Evolutionary conservation across 768 basidiomycete species (phyloP).

Genomic region (Trametes maxima): DNA sequence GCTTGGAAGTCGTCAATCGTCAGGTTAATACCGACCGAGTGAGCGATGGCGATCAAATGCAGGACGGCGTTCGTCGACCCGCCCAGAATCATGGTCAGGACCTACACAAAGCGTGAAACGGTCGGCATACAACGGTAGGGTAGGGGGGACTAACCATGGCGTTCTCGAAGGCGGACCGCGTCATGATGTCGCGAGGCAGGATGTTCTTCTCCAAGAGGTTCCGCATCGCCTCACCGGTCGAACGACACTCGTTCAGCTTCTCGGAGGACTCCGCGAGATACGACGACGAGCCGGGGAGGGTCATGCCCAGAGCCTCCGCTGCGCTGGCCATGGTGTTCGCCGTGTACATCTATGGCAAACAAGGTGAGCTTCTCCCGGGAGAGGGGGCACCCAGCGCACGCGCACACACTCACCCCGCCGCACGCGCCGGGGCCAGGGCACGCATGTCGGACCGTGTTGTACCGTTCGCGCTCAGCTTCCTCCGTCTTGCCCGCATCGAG

Average conservation of each 20-base stretch:
- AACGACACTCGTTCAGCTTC: slow-evolving; percentile 82
- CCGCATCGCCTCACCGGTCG: slow-evolving; percentile 80
- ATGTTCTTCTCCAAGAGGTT: slow-evolving; percentile 91
- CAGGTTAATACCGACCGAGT: slow-evolving; percentile 89
- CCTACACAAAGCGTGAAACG: slow-evolving; percentile 46
- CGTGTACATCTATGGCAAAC: slow-evolving; percentile 80
- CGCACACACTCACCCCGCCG: slow-evolving; percentile 74
- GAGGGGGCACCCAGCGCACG: not conserved
- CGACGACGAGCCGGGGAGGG: slow-evolving; percentile 94
- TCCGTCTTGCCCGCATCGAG: slow-evolving; percentile 85
- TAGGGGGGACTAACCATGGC: slow-evolving; percentile 69
- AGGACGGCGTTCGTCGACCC: slow-evolving; percentile 98
- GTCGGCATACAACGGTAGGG: not conserved
- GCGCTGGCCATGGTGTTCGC: slow-evolving; percentile 99
- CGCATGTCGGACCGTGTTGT: slow-evolving; percentile 86
- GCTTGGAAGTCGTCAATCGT: slow-evolving; percentile 91
- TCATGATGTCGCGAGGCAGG: slow-evolving; percentile 95
- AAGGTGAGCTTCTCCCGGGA: too few relatives aligned
- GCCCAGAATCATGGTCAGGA: slow-evolving; percentile 94
- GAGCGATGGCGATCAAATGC: slow-evolving; percentile 95
- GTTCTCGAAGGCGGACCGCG: slow-evolving; percentile 93
- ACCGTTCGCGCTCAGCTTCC: slow-evolving; percentile 80
- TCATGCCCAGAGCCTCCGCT: slow-evolving; percentile 94
- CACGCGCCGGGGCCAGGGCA: slow-evolving; percentile 99
- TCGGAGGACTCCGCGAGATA: slow-evolving; percentile 93